Evolutionary conservation across 495 filamentous ascomycete genomes (phyloP), one percentile per base, ranked within the genome.

Genomic region (Trichoderma parareesei): DNA sequence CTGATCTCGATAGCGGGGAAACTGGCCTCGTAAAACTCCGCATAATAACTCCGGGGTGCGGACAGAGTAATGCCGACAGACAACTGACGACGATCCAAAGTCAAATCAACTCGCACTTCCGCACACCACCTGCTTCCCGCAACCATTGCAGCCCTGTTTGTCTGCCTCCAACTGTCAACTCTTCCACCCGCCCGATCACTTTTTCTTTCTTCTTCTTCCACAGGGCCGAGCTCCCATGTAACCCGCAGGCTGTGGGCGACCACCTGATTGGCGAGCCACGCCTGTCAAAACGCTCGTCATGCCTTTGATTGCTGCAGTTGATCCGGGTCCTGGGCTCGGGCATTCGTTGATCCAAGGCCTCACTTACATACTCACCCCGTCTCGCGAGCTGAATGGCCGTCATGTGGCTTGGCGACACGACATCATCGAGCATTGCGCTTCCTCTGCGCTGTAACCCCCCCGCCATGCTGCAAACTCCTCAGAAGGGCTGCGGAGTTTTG

Each of bases 151-250:
- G 27, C 27, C 27, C 27, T 27, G 27, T 27, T 27, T 27, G 27
- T 27, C 27, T 27, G 27, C 20, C 48, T 55, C 48, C n/a, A 55
- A 55, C 48, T 27, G 27, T 27, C 27, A 27, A 27, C 11, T 55
- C 18, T 27, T 55, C 5, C 48, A 18, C 20, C 20, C 53, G 37
- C 53, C 43, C 43, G 11, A 27, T 27, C 27, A 27, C 27, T 27
- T 27, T 27, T 27, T 2, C 27, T 27, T 27, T 2, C 27, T 27
- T 27, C 13, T 57, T 13, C 3, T 9, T 57, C 53, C 27, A 57
- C 53, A 57, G 53, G 53, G 27, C 53, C 53, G 53, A 57, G 37
- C 27, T 57, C 27, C 53, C 13, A 57, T 57, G 53, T n/a, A 57
- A 57, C 53, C 46, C 53, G 18, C 53, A 48, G 10, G 33, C 27